A percentile compares a stretch with the other conserved stretches of the same genome.
Evolutionary conservation across 306 rosid species (phyloP).

Genomic region (Medicago ruthenica): DNA sequence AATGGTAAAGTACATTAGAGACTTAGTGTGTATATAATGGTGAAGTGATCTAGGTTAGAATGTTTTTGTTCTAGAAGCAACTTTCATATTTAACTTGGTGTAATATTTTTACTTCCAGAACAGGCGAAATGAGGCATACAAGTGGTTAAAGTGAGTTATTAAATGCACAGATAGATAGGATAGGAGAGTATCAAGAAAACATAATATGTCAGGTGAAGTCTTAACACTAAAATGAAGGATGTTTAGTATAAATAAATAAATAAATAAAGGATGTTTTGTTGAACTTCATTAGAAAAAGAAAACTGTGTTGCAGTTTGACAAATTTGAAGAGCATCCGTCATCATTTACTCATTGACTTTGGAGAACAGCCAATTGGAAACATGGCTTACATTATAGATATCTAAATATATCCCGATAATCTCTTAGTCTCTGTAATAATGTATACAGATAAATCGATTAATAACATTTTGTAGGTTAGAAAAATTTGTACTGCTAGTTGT

Average conservation of each 20-base stretch:
- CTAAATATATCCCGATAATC: background rate
- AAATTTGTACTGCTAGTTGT: slow-evolving; percentile 39
- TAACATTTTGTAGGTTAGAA: slow-evolving; percentile 20
- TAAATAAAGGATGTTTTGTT: background rate
- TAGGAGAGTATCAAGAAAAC: background rate
- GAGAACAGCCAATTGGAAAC: slow-evolving; percentile 25
- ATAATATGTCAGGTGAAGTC: slow-evolving; percentile 4
- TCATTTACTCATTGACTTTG: background rate
- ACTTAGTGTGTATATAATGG: background rate
- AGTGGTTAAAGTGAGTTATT: background rate
- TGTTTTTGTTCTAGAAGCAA: background rate
- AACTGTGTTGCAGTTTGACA: slow-evolving; percentile 8
- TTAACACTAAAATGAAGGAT: background rate
- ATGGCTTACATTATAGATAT: slow-evolving; percentile 22
- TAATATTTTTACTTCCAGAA: background rate
- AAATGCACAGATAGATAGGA: background rate
- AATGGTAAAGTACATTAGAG: background rate
- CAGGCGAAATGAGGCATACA: background rate
- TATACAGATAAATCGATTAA: slow-evolving; percentile 37
- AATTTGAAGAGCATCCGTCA: background rate
- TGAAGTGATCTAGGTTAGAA: background rate
- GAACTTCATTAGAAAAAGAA: background rate
- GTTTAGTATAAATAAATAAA: background rate
- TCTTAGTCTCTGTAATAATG: slow-evolving; percentile 34
- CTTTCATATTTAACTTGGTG: background rate